Percentiles rank a stretch among this genome's conserved stretches.
Evolutionary conservation across 768 basidiomycete genomes (phyloP).

Genomic region (Naganishia friedmannii): DNA sequence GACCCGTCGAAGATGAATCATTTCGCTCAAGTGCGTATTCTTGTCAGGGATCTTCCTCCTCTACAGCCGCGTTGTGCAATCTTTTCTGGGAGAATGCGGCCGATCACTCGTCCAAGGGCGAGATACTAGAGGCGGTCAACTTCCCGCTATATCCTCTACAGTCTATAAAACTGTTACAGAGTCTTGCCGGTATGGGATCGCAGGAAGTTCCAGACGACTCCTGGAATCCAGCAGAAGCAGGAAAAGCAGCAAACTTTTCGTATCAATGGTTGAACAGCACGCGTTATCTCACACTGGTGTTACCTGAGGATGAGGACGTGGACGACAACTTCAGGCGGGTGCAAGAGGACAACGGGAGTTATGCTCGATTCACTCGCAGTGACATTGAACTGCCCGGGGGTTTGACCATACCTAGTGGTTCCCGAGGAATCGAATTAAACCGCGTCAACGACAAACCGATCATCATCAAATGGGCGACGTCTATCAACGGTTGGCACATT

Average conservation of each 20-base stretch:
- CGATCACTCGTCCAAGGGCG: constrained; percentile 11
- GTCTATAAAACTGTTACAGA: constrained; percentile 11
- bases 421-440: constrained; percentile 19
- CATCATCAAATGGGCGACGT: constrained; percentile 23
- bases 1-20: not conserved
- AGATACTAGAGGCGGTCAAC: constrained; percentile 23
- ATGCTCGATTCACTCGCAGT: not conserved
- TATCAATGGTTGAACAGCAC: constrained; percentile 5
- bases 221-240: constrained; percentile 13
- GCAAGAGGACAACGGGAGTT: constrained; percentile 17
- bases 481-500: constrained; percentile 23
- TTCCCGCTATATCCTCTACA: constrained; percentile 17
- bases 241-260: constrained; percentile 9
- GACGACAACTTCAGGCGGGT: constrained; percentile 22
- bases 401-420: constrained; percentile 15
- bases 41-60: constrained; percentile 6
- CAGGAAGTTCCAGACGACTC: constrained; percentile 15
- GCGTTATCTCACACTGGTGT: constrained; percentile 9
- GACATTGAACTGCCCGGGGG: constrained; percentile 26
- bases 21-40: not conserved
- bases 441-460: constrained; percentile 22
- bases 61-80: constrained; percentile 21
- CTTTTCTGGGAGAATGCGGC: constrained; percentile 27
- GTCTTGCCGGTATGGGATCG: constrained; percentile 16
- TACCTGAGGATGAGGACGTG: constrained; percentile 8